Conservation (phyloP, 2,329 filamentous ascomycete genomes). For the Chaetomiaceae sp. region DNA sequence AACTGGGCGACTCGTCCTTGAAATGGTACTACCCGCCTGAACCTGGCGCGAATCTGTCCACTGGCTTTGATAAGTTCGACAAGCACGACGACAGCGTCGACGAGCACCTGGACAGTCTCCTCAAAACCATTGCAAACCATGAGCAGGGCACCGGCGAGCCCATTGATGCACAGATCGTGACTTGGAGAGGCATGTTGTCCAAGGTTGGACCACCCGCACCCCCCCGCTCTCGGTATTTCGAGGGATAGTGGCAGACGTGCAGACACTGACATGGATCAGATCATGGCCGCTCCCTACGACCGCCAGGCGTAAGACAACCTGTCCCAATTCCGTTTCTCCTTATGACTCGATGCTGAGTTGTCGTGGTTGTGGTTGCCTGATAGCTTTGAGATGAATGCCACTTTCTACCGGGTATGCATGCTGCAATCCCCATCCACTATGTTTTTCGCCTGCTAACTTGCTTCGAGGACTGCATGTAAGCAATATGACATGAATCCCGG, state of each 20-base stretch:
- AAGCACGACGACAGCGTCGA: constrained; percentile 79
- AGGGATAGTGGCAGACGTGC: neutral
- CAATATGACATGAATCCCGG: neutral
- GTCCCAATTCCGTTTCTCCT: too few relatives aligned
- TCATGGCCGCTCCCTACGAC: constrained; percentile 81
- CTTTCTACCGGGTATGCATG: constrained; percentile 74
- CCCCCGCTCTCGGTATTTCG: neutral
- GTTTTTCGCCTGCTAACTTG: constrained; percentile 17
- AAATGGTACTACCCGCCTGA: constrained; percentile 81
- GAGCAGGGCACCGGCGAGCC: constrained; percentile 65
- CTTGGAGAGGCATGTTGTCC: constrained; percentile 98
- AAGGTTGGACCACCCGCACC: constrained; percentile 57
- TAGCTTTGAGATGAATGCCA: constrained; percentile 95
- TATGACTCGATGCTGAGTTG: too few relatives aligned
- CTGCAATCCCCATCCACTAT: constrained; percentile 2
- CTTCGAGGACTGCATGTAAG: constrained; percentile 51
- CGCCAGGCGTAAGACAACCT: constrained; percentile 60
- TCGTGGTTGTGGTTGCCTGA: too few relatives aligned
- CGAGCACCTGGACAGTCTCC: constrained; percentile 79
- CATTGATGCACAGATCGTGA: constrained; percentile 74
- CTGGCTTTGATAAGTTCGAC: constrained; percentile 76
- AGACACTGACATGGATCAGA: constrained; percentile 44
- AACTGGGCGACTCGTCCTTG: constrained; percentile 71
- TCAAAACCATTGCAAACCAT: constrained; percentile 68
- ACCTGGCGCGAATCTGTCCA: constrained; percentile 67